Base-by-base conservation (phyloP, 139 green algal genomes). In the Ulvella scutata region DNA sequence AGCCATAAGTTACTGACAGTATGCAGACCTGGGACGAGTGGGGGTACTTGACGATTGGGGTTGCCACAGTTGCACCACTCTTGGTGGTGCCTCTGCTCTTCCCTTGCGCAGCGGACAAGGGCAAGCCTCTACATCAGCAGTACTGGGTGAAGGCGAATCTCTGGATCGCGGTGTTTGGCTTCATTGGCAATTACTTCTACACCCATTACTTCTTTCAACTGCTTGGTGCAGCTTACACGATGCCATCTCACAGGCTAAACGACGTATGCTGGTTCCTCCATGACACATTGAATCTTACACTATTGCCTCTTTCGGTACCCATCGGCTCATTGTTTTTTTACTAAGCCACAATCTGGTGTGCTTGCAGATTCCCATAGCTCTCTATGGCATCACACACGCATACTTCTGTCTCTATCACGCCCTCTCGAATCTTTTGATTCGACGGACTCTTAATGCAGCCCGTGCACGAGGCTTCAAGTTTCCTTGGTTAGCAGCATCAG, bases 381-480 rank as follows among this genome's bases (percentile, higher is more conserved):
- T 99, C 37, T 97, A 92, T 82, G 81, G 98, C 28, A 96, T 99
- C 91, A 99, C 95, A 23, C 95, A 99, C 78, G 94, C 88, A 21
- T 99, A 99, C 87, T 99, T 99, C 79, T 92, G 84, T 80, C 96
- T 99, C 81, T 99, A 99, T 79, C 95, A 99, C 78, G 80, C 86
- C 6, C 43, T 98, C 0, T 87, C 91, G 72, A 99, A 99, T 79
- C 34, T 98, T 13, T 40, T 90, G 17, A 81, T 99, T 21, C 74
- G 92, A 21, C 37, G 79, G 3, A 60, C 74, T 0, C 21, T 59
- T 2, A 26, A 72, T 13, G 81, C 81, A 2, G 39, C 37, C 6
- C 28, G 23, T 3, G 76, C 38, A 2, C 9, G 72, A 20, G 39
- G 43, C 21, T 20, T 38, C 33, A 29, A 36, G 28, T 9, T 4